These are phyloP conservation scores for Nannizziopsis barbatae DNA, from an alignment of 2,329 filamentous ascomycete genomes.

Conservation along the genomic window DNA sequence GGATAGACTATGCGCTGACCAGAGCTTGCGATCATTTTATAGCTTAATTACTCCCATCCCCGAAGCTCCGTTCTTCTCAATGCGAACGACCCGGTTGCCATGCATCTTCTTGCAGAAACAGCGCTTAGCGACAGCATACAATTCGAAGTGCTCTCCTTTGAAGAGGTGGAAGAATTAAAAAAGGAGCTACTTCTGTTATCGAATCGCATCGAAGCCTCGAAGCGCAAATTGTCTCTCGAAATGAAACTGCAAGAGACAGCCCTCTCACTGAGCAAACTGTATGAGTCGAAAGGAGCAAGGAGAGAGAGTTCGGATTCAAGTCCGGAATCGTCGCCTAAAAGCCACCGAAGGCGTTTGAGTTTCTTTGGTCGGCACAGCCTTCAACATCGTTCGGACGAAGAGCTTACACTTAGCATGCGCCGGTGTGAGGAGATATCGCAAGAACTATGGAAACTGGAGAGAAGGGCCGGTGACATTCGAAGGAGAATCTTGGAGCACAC, in stretches of 20 bases:
- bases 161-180: constrained; percentile 85
- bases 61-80: constrained; percentile 30
- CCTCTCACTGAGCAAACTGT: constrained; percentile 70
- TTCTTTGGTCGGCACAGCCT: constrained; percentile 38
- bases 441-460: constrained; percentile 70
- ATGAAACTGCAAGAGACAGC: constrained; percentile 91
- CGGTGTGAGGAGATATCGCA: constrained; percentile 77
- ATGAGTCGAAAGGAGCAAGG: constrained; percentile 51
- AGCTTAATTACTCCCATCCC: constrained; percentile 43
- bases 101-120: constrained; percentile 88
- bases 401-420: constrained; percentile 60
- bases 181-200: constrained; percentile 65
- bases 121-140: constrained; percentile 77
- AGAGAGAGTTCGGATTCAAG: constrained; percentile 23
- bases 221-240: constrained; percentile 75
- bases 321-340: constrained; percentile 35
- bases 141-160: constrained; percentile 76
- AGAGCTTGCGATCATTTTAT: constrained; percentile 30
- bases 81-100: constrained; percentile 54
- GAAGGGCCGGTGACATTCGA: constrained; percentile 62
- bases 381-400: constrained; percentile 44
- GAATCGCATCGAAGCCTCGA: constrained; percentile 68
- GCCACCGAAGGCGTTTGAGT: constrained; percentile 43
- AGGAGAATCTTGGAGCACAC: constrained; percentile 75
- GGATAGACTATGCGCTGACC: background rate